Evolutionary conservation across 73 alveolate genomes (phyloP).

Genomic region (Stentor coeruleus): DNA sequence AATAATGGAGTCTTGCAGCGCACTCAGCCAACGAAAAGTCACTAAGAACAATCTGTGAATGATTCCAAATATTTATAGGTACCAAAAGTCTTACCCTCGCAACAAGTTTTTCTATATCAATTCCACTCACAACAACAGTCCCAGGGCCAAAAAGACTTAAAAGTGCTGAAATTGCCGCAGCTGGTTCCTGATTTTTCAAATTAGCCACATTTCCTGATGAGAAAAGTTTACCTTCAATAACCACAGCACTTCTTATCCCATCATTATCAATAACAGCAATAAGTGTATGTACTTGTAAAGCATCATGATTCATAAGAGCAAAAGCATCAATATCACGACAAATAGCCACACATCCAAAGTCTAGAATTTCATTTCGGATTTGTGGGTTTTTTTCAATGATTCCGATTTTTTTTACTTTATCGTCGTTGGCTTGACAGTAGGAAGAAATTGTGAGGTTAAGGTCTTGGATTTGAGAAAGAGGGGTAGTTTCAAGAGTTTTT

Average conservation of each 20-base stretch:
- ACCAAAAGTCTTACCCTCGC: background rate
- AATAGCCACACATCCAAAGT: background rate
- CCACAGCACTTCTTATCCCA: slow-evolving; percentile 17
- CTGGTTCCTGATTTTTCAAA: background rate
- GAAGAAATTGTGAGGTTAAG: background rate
- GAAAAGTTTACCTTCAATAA: background rate
- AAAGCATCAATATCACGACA: slow-evolving; percentile 13
- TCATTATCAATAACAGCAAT: slow-evolving; percentile 17
- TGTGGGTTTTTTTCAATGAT: slow-evolving; percentile 8
- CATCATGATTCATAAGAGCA: slow-evolving; percentile 1
- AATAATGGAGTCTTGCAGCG: background rate
- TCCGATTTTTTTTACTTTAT: slow-evolving; percentile 18
- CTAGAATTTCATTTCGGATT: background rate
- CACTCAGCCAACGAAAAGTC: slow-evolving; percentile 3
- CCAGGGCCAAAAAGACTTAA: slow-evolving; percentile 12
- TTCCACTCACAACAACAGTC: slow-evolving; percentile 1
- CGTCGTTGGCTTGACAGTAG: background rate
- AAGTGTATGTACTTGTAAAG: background rate
- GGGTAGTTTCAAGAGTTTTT: background rate
- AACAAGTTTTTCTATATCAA: background rate
- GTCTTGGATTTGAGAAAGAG: background rate
- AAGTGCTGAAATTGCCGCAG: background rate
- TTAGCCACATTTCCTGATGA: background rate
- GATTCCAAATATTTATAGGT: slow-evolving; percentile 1
- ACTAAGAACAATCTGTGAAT: background rate